Percentiles rank a stretch among this genome's conserved stretches.
phyloP scores from a whole-genome alignment of 2,329 filamentous ascomycete genomes.

The Diaporthe sp. region DNA sequence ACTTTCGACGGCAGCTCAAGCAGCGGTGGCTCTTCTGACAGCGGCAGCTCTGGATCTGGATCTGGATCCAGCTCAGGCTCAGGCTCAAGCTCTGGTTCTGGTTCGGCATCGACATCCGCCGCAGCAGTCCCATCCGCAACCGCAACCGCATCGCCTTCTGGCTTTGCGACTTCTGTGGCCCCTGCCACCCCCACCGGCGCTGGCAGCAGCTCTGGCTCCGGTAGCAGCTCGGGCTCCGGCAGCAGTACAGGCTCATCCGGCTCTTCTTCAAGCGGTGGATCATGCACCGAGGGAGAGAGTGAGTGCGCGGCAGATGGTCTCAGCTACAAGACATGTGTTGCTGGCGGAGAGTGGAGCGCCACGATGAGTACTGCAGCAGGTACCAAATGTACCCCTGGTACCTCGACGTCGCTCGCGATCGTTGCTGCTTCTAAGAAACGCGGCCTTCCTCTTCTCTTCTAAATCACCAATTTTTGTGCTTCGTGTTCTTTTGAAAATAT shows the following conservation, averaged over 20 bases:
- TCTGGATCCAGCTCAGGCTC: constrained; percentile 41
- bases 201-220: constrained; percentile 5
- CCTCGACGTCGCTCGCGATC: constrained; percentile 44
- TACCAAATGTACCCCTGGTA: constrained; percentile 45
- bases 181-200: constrained; percentile 43
- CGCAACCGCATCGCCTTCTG: constrained; percentile 21
- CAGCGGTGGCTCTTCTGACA: constrained; percentile 50
- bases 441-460: constrained; percentile 12
- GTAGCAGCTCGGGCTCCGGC: constrained; percentile 34
- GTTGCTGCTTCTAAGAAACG: constrained; percentile 31
- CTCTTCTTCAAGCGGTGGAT: constrained; percentile 29
- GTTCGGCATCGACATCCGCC: constrained; percentile 53
- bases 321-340: constrained; percentile 32
- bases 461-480: background rate
- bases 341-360: constrained; percentile 36
- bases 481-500: too few relatives aligned
- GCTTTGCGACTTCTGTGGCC: constrained; percentile 37
- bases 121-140: constrained; percentile 41
- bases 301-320: constrained; percentile 31
- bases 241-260: constrained; percentile 34
- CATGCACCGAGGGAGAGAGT: constrained; percentile 36
- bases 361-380: constrained; percentile 51
- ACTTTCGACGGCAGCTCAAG: constrained; percentile 41
- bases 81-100: background rate
- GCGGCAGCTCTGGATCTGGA: constrained; percentile 45